These are phyloP conservation scores for Cryptococcus sp. DNA, from an alignment of 1,284 basidiomycete species.

Conservation along the genomic window DNA sequence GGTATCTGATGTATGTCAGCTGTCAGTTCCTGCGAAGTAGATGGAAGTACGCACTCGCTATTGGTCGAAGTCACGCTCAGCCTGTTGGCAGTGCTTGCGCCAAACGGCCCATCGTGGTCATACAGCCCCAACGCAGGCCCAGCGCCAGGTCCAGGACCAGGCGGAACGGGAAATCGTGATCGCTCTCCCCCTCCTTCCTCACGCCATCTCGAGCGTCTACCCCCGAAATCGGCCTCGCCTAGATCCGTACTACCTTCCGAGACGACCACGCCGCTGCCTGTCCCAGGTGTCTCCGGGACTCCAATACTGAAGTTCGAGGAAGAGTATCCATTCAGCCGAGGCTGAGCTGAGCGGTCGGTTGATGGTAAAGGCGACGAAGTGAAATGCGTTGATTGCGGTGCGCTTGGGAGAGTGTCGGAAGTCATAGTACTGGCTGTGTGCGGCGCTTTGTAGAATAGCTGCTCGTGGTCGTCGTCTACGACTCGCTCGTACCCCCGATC, in stretches of 20 bases:
- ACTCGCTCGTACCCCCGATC: conserved; percentile 13
- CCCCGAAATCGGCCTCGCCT: background rate
- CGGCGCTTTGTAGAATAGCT: conserved; percentile 15
- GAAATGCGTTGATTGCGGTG: background rate
- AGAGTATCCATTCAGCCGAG: background rate
- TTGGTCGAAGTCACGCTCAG: conserved; percentile 5
- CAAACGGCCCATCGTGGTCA: conserved; percentile 7
- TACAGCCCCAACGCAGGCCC: background rate
- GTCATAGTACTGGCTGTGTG: background rate
- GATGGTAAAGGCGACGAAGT: background rate
- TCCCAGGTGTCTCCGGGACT: conserved; percentile 16
- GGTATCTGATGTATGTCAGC: conserved; percentile 7
- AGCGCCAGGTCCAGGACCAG: conserved; percentile 4
- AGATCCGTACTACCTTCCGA: conserved; percentile 6
- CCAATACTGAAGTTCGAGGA: conserved; percentile 10
- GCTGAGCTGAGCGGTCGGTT: background rate
- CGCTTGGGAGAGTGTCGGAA: background rate
- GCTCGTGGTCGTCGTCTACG: conserved; percentile 18
- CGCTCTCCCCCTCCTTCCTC: conserved; percentile 6
- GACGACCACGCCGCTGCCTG: background rate
- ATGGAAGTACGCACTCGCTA: conserved; percentile 6
- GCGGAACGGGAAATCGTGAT: conserved; percentile 18
- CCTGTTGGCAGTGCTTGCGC: conserved; percentile 1
- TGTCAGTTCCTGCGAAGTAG: too few species aligned
- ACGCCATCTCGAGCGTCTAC: conserved; percentile 4